Percentiles rank a stretch among this genome's conserved stretches.
These are phyloP conservation scores for Mucuna pruriens DNA, from an alignment of 306 rosid genomes.

Conservation along the genomic window DNA sequence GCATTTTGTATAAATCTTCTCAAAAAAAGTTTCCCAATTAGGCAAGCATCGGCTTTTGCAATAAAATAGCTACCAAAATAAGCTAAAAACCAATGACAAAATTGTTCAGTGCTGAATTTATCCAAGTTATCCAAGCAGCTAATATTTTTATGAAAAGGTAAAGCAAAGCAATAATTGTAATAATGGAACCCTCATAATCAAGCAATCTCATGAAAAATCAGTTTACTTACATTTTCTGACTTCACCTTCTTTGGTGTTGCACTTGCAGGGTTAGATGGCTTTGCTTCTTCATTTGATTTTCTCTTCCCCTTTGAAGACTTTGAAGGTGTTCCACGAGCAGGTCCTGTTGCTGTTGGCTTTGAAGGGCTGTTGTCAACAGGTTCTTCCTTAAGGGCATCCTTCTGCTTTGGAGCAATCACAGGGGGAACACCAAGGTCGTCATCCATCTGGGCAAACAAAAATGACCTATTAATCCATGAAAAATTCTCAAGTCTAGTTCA, in stretches of 20 bases:
- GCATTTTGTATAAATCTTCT: neutral
- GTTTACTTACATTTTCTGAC: constrained; percentile 74
- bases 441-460: constrained; percentile 62
- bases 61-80: neutral
- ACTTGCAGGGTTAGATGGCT: constrained; percentile 61
- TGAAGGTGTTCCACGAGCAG: constrained; percentile 74
- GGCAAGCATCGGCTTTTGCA: neutral
- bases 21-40: neutral
- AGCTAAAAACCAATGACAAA: constrained; percentile 21
- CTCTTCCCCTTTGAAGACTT: constrained; percentile 86
- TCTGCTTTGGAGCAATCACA: constrained; percentile 66
- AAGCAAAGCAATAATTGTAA: constrained; percentile 19
- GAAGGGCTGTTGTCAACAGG: constrained; percentile 77
- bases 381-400: constrained; percentile 86
- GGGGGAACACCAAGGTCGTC: constrained; percentile 68
- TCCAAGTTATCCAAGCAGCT: neutral
- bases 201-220: constrained; percentile 17
- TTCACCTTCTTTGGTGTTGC: constrained; percentile 86
- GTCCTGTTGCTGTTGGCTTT: constrained; percentile 61
- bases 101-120: neutral
- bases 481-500: constrained; percentile 17
- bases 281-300: constrained; percentile 73
- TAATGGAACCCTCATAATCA: no score
- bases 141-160: constrained; percentile 1
- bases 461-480: constrained; percentile 20